Conservation (phyloP, 1,139 yeast genomes). For the Debaryomycetaceae sp. region DNA sequence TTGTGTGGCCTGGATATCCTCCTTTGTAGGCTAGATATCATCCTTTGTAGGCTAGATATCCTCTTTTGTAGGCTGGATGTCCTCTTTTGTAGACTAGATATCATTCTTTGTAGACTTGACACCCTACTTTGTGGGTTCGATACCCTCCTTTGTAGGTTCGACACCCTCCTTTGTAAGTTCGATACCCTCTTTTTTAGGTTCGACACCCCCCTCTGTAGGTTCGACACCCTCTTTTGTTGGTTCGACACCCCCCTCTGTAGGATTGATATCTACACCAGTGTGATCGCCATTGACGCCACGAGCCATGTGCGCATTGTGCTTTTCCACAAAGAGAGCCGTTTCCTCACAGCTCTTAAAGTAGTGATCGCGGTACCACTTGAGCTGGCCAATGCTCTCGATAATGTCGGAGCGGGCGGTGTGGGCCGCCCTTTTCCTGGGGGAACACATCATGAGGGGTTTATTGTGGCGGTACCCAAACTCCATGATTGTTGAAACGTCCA, state of each 20-base stretch:
- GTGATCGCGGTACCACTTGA: conserved; percentile 64
- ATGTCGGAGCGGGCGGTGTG: conserved; percentile 91
- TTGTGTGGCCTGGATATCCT: too few species aligned
- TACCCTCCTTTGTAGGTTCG: background rate
- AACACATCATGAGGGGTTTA: conserved; percentile 41
- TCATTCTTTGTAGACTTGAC: too few species aligned
- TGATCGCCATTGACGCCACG: too few species aligned
- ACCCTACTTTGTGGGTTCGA: too few species aligned
- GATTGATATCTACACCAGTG: too few species aligned
- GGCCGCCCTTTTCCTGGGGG: conserved; percentile 53
- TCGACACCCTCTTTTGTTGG: background rate
- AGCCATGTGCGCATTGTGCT: conserved; percentile 1
- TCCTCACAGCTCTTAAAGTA: conserved; percentile 34
- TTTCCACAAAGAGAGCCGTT: conserved; percentile 8
- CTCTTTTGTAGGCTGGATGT: too few species aligned
- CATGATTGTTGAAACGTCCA: conserved; percentile 79
- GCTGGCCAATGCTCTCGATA: conserved; percentile 74
- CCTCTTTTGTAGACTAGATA: too few species aligned
- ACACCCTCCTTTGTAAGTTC: background rate
- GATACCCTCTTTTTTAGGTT: background rate
- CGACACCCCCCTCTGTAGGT: background rate
- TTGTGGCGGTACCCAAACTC: conserved; percentile 77
- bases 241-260: too few species aligned
- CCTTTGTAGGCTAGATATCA: too few species aligned
- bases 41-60: too few species aligned